Conservation (phyloP, 768 basidiomycete species). For the Suillus placidus region DNA sequence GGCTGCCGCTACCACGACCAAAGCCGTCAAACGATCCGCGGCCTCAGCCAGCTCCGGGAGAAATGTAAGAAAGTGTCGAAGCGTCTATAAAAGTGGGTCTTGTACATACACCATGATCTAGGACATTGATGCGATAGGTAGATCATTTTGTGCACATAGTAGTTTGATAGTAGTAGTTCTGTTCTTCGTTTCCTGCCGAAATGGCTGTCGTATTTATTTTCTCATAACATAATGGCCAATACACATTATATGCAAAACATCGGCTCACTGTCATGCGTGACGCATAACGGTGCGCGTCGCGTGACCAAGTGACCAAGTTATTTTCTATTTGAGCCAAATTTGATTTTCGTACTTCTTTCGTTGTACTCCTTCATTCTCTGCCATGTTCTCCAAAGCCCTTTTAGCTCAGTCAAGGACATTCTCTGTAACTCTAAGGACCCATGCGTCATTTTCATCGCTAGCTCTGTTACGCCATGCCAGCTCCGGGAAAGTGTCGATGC, state of each 20-base stretch:
- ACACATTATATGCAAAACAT: neutral
- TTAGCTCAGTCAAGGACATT: constrained; percentile 20
- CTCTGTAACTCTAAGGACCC: constrained; percentile 14
- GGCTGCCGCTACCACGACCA: constrained; percentile 42
- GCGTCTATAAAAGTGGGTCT: constrained; percentile 50
- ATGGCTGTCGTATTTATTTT: constrained; percentile 6
- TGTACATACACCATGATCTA: constrained; percentile 12
- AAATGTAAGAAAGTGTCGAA: constrained; percentile 91
- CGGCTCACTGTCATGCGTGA: constrained; percentile 5
- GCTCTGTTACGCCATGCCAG: constrained; percentile 14
- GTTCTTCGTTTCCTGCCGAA: constrained; percentile 2
- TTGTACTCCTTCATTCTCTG: neutral
- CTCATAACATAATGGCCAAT: neutral
- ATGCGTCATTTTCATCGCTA: constrained; percentile 19
- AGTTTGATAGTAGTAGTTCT: neutral
- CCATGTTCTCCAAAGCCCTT: constrained; percentile 28
- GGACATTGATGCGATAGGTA: neutral
- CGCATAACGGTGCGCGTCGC: constrained; percentile 23
- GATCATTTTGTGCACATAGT: neutral
- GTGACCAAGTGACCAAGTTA: constrained; percentile 10
- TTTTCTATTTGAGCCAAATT: constrained; percentile 5
- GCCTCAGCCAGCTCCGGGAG: constrained; percentile 60
- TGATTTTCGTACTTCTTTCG: neutral
- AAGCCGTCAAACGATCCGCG: constrained; percentile 67
- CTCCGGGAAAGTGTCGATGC: neutral